Conservation (phyloP, 139 green algal species). For the Diplosphaera chodatii region DNA sequence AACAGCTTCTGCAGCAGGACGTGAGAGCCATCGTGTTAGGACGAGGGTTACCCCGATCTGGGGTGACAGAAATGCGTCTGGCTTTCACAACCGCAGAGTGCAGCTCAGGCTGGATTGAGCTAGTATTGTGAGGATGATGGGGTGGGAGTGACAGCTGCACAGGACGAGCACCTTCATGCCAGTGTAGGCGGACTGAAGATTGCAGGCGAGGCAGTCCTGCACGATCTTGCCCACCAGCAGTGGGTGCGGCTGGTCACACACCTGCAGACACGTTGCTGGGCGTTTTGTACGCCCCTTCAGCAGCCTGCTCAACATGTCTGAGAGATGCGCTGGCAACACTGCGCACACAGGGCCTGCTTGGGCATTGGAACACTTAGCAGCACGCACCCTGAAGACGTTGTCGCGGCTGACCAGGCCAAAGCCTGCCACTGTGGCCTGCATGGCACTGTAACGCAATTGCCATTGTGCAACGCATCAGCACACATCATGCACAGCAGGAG, state of each 20-base stretch:
- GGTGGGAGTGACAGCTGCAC: no score
- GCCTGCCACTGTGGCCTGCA: conserved; percentile 76
- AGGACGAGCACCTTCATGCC: conserved; percentile 73
- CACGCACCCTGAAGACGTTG: conserved; percentile 84
- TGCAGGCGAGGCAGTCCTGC: conserved; percentile 49
- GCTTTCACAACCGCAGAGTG: no score
- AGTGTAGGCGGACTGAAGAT: conserved; percentile 76
- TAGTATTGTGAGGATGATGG: no score
- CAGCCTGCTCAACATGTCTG: no score
- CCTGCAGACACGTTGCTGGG: conserved; percentile 17
- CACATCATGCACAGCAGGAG: neutral
- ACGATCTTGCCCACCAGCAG: conserved; percentile 75
- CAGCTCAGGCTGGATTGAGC: no score
- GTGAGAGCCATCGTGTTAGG: no score
- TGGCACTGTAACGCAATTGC: neutral
- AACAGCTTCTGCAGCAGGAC: conserved; percentile 55
- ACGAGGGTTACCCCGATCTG: no score
- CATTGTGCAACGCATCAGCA: neutral
- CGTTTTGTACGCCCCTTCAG: no score
- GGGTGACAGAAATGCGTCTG: no score
- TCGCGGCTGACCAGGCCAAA: conserved; percentile 87
- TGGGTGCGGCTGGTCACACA: conserved; percentile 98
- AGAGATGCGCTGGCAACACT: no score
- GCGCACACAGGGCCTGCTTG: no score
- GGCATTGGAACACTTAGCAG: no score